A percentile compares a stretch with the other conserved stretches of the same genome.
Conservation (phyloP, 441 rosid genomes). For the Populus trichocarpa region DNA sequence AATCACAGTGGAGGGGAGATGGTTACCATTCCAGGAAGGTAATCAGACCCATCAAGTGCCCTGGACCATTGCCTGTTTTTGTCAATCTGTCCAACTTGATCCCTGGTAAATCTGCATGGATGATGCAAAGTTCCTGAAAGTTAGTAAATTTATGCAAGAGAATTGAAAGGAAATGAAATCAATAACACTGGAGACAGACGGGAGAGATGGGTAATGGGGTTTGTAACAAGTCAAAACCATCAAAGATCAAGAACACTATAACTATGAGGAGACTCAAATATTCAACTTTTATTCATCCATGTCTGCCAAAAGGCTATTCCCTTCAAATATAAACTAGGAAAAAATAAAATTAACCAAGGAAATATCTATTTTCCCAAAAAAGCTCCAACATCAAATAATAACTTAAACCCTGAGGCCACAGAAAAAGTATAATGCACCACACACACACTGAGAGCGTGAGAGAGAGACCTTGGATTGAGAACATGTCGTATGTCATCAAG, state of each 20-base stretch:
- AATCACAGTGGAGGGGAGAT: not conserved
- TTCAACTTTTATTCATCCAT: too few species aligned
- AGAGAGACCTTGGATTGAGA: slow-evolving; percentile 71
- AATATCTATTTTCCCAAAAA: not conserved
- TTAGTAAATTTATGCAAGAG: not conserved
- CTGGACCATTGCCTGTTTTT: slow-evolving; percentile 88
- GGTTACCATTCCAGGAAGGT: slow-evolving; percentile 93
- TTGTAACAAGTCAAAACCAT: too few species aligned
- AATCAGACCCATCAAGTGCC: slow-evolving; percentile 97
- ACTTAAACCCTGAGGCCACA: not conserved
- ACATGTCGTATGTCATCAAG: slow-evolving; percentile 94
- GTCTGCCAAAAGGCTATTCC: too few species aligned
- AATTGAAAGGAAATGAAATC: not conserved
- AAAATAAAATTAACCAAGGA: too few species aligned
- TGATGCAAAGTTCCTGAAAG: not conserved
- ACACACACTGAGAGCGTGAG: not conserved
- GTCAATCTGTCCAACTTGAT: slow-evolving; percentile 83
- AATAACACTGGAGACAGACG: not conserved
- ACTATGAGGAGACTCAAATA: not conserved
- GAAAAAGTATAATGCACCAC: not conserved
- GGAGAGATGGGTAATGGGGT: too few species aligned
- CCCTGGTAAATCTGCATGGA: slow-evolving; percentile 64
- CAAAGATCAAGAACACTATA: too few species aligned
- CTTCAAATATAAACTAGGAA: too few species aligned
- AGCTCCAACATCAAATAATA: too few species aligned